Base-by-base conservation (phyloP, 2,329 filamentous ascomycete genomes). In the Aspergillus flavus region DNA sequence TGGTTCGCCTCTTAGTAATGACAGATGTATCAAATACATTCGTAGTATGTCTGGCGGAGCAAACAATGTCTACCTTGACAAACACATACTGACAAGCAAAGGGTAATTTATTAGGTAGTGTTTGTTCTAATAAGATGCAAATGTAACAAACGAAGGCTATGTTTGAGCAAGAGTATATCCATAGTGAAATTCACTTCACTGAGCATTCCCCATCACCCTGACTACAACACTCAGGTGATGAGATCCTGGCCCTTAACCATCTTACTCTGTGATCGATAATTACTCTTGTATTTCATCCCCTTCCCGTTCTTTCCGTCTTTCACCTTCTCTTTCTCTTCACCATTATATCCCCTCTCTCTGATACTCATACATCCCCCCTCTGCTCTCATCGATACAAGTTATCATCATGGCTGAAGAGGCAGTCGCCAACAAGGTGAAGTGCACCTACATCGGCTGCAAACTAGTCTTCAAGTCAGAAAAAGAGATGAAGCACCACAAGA, bases 401-500 rank as follows among this genome's bases (percentile, higher is more conserved):
- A 14, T 9, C 30, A 21, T 23, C 39, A 69, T 68, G 64, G 26
- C 66, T n/a, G 21, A 36, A 34, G 19, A 52, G 46, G 21, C 21
- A 7, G 39, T 52, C 14, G 36, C 52, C 6, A 55, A 78, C 64
- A 68, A 72, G 30, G 75, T 81, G 64, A 73, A 65, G 21, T 86
- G 84, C 73, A 81, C 80, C 9, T 84, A 79, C 62, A 57, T 72
- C 3, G 71, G 78, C 57, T 88, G 86, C 75, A 64, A 69, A 26
- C 71, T 75, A 45, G 73, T 69, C 21, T 88, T 88, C 71, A 66
- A 75, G 10, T 81, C 76, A 0, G 71, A 75, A 12, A 75, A 79
- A 50, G 77, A 78, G 2, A 83, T 87, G 80, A 81, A 76, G 57
- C 71, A 71, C 3, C 86, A 88, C 76, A 87, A 87, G 70, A 76